These are phyloP conservation scores for Aspergillus calidoustus DNA, from an alignment of 2,329 filamentous ascomycete species.

Conservation along the genomic window DNA sequence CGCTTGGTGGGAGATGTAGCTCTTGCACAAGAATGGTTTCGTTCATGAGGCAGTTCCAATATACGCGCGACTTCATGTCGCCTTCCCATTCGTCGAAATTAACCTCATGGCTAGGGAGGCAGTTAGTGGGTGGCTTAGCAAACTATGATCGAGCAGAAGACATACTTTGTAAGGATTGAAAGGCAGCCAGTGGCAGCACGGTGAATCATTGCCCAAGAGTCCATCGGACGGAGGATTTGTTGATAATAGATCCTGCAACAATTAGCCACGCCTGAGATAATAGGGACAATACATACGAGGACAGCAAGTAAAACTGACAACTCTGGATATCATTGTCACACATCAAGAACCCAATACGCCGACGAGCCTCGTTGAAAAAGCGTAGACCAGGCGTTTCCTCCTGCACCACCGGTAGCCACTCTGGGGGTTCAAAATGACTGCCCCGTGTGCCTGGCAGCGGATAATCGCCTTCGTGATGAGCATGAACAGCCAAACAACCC, in stretches of 20 bases:
- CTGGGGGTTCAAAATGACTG: conserved; percentile 41
- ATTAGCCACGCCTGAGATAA: background rate
- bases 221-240: conserved; percentile 57
- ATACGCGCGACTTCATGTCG: conserved; percentile 61
- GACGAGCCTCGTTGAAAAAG: conserved; percentile 60
- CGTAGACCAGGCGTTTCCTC: conserved; percentile 53
- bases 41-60: conserved; percentile 62
- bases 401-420: conserved; percentile 43
- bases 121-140: conserved; percentile 2
- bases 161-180: conserved; percentile 51
- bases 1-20: conserved; percentile 56
- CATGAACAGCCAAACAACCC: conserved; percentile 55
- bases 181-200: conserved; percentile 57
- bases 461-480: conserved; percentile 56
- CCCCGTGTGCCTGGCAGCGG: conserved; percentile 45
- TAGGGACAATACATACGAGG: conserved; percentile 40
- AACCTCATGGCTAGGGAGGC: conserved; percentile 37
- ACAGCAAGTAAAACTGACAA: conserved; percentile 58
- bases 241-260: conserved; percentile 51
- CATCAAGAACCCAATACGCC: conserved; percentile 57
- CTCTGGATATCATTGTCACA: conserved; percentile 55
- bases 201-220: conserved; percentile 59
- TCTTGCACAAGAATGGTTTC: conserved; percentile 62
- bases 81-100: conserved; percentile 58
- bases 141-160: background rate